These are phyloP conservation scores for Fusarium xylarioides DNA, from an alignment of 2,329 filamentous ascomycete species.

Conservation along the genomic window DNA sequence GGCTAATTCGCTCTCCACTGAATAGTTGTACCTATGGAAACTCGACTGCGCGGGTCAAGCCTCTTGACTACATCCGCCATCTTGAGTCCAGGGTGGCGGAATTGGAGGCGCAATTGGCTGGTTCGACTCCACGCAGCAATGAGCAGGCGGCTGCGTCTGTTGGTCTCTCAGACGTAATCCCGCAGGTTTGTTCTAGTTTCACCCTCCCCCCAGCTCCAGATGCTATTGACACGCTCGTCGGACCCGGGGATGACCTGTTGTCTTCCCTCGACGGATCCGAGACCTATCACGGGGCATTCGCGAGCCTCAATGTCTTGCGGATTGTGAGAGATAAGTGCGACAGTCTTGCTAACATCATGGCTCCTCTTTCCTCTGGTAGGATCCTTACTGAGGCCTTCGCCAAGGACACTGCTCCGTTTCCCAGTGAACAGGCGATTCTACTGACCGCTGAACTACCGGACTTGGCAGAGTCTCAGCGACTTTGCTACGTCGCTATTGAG, in stretches of 20 bases:
- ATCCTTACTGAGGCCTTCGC: neutral
- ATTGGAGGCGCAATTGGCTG: neutral
- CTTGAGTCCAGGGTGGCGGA: neutral
- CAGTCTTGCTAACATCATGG: neutral
- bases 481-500: neutral
- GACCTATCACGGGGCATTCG: neutral
- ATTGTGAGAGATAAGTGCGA: neutral
- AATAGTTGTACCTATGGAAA: neutral
- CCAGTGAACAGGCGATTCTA: neutral
- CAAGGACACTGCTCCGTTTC: neutral
- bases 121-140: neutral
- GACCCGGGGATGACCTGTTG: neutral
- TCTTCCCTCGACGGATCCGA: neutral
- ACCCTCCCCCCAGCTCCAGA: neutral
- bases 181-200: neutral
- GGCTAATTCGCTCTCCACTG: neutral
- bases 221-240: neutral
- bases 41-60: neutral
- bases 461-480: neutral
- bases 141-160: neutral
- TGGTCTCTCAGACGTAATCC: neutral
- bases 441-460: neutral
- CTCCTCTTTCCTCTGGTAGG: neutral
- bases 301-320: neutral
- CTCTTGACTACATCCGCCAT: neutral